phyloP scores from a whole-genome alignment of 2,329 filamentous ascomycete genomes.

The Fusarium udum region DNA sequence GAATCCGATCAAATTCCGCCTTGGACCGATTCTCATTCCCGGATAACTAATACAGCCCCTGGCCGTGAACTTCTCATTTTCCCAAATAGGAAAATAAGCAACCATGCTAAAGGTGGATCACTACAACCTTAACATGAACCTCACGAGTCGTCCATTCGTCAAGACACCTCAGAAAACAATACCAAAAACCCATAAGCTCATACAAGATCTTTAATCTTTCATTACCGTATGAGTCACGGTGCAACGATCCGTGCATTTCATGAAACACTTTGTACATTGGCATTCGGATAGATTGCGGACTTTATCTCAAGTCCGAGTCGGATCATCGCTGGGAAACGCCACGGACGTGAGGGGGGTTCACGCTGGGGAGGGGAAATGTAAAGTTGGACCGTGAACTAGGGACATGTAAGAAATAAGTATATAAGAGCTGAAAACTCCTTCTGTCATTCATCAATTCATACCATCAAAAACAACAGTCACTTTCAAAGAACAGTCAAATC shows the following conservation, averaged over 20 bases:
- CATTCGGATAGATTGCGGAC: conserved; percentile 10
- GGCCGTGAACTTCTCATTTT: neutral
- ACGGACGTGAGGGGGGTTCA: conserved; percentile 17
- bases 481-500: neutral
- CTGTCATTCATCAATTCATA: neutral
- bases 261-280: neutral
- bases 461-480: neutral
- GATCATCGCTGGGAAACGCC: neutral
- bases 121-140: neutral
- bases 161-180: neutral
- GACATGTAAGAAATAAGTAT: neutral
- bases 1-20: neutral
- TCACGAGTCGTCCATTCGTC: neutral
- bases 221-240: neutral
- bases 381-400: conserved; percentile 22
- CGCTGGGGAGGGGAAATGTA: conserved; percentile 5
- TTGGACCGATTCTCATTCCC: neutral
- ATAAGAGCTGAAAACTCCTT: conserved; percentile 2
- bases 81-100: conserved; percentile 8
- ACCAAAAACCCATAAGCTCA: neutral
- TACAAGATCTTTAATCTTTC: neutral
- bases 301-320: conserved; percentile 16
- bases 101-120: neutral
- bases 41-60: neutral
- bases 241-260: neutral